These are phyloP conservation scores for Aspergillus floridensis DNA, from an alignment of 2,329 filamentous ascomycete genomes.

Conservation along the genomic window DNA sequence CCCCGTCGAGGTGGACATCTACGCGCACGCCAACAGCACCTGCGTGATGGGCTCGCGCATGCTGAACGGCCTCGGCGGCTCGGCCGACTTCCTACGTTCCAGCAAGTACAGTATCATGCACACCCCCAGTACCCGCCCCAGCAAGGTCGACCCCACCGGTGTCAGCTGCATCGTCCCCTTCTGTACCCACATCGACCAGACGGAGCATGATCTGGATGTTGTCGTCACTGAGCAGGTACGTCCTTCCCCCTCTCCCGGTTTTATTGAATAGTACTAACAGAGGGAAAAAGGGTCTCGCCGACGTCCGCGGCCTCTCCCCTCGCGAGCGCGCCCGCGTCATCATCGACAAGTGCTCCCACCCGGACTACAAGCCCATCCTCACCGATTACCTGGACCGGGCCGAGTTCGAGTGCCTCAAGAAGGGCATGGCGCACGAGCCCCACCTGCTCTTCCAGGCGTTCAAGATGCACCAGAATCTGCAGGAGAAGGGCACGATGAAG, in stretches of 20 bases:
- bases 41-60: conserved; percentile 86
- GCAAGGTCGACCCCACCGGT: conserved; percentile 77
- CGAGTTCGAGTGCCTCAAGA: conserved; percentile 78
- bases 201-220: conserved; percentile 89
- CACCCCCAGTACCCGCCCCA: conserved; percentile 76
- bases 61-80: conserved; percentile 81
- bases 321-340: conserved; percentile 79
- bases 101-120: conserved; percentile 92
- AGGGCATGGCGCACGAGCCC: conserved; percentile 87
- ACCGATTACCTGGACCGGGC: conserved; percentile 80
- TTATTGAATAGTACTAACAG: neutral
- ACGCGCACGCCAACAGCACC: conserved; percentile 87
- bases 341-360: conserved; percentile 82
- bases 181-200: conserved; percentile 90
- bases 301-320: conserved; percentile 77
- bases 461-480: conserved; percentile 81
- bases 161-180: conserved; percentile 89
- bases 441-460: conserved; percentile 83
- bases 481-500: conserved; percentile 88
- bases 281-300: conserved; percentile 66
- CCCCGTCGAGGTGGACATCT: conserved; percentile 90
- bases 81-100: conserved; percentile 75
- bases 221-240: conserved; percentile 65
- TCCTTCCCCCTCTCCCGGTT: neutral
- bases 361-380: conserved; percentile 78